These are phyloP conservation scores for Amaranthus tricolor DNA, from an alignment of 179 eudicot genomes.

Conservation along the genomic window DNA sequence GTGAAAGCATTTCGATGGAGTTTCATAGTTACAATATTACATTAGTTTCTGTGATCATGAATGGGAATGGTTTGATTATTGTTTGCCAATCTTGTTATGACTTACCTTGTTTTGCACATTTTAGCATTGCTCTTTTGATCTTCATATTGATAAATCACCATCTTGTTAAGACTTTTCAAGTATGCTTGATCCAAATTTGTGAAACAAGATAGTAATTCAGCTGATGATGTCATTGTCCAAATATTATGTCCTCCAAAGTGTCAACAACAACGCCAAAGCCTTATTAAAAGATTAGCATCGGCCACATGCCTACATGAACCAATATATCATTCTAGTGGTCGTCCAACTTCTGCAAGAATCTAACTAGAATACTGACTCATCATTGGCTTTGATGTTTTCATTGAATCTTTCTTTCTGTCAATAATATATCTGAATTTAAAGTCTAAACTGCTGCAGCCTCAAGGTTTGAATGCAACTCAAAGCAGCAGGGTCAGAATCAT, in stretches of 20 bases:
- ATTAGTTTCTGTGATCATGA: neutral
- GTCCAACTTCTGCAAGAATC: neutral
- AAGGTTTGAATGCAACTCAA: conserved; percentile 18
- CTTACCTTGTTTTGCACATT: neutral
- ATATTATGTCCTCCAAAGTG: neutral
- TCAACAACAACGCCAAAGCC: too few species aligned
- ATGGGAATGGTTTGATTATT: neutral
- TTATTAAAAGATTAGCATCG: too few species aligned
- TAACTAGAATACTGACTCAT: neutral
- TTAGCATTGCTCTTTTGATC: neutral
- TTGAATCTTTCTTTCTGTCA: neutral
- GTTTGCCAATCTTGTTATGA: too few species aligned
- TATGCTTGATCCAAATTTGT: neutral
- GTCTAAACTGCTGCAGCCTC: conserved; percentile 11
- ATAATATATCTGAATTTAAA: neutral
- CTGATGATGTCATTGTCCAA: neutral
- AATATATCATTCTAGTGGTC: neutral
- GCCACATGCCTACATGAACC: neutral
- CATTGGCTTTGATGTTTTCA: neutral
- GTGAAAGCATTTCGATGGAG: neutral
- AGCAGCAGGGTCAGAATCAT: conserved; percentile 35
- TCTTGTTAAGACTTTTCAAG: neutral
- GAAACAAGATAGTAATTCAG: neutral
- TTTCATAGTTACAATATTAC: neutral
- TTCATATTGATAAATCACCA: neutral